Evolutionary conservation across 1,284 basidiomycete species (phyloP).

Genomic region (Entoloma clypeatum): DNA sequence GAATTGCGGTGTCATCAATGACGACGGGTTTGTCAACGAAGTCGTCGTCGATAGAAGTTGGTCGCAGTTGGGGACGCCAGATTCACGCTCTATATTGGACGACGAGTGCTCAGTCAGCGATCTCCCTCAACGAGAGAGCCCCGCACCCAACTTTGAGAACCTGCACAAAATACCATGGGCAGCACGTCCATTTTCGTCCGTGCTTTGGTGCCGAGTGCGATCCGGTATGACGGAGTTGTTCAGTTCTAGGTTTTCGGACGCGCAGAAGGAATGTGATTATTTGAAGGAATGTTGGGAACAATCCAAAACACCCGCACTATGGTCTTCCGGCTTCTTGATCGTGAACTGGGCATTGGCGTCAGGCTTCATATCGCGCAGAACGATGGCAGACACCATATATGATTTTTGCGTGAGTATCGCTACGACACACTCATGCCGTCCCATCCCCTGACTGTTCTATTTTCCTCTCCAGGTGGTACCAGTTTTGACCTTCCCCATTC

Average conservation of each 20-base stretch:
- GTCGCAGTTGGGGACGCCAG: slow-evolving; percentile 39
- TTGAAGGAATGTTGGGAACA: slow-evolving; percentile 25
- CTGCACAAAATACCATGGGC: too few species aligned
- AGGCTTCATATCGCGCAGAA: slow-evolving; percentile 41
- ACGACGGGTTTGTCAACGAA: slow-evolving; percentile 43
- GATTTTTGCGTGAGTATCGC: slow-evolving; percentile 45
- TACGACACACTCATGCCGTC: too few species aligned
- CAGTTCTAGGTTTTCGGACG: slow-evolving; percentile 41
- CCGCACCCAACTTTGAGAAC: too few species aligned
- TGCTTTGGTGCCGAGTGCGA: slow-evolving; percentile 13
- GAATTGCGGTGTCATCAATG: too few species aligned
- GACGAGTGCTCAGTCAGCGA: too few species aligned
- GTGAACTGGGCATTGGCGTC: slow-evolving; percentile 54
- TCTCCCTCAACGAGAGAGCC: too few species aligned
- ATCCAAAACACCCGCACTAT: slow-evolving; percentile 43
- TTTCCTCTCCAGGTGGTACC: slow-evolving; percentile 20
- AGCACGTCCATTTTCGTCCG: slow-evolving; percentile 6
- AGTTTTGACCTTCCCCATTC: slow-evolving; percentile 23
- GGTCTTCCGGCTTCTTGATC: slow-evolving; percentile 54
- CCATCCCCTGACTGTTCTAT: slow-evolving; percentile 3
- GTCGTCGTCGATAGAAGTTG: slow-evolving; percentile 56
- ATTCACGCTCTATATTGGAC: too few species aligned
- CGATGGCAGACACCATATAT: slow-evolving; percentile 46
- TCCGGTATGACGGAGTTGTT: slow-evolving; percentile 37
- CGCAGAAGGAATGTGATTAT: slow-evolving; percentile 46